Evolutionary conservation across 1,284 basidiomycete species (phyloP), one percentile per base, ranked within the genome.

Genomic region (Cystobasidium sp.): DNA sequence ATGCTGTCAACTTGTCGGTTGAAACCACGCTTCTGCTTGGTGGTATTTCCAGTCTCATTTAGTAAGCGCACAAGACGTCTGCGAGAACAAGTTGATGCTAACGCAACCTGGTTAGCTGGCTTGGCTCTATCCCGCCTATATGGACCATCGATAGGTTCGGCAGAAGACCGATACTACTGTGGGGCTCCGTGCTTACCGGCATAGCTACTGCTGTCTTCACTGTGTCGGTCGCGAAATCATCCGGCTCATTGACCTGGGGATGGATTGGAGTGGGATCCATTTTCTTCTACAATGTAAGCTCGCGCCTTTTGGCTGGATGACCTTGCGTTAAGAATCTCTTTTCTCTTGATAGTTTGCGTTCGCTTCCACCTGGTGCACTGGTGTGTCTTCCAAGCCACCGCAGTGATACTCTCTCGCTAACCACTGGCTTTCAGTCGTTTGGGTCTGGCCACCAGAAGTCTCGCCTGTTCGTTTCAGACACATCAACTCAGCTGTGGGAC

Each of bases 391-490:
- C 18, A 43, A 41, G n/a, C 6, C 14, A 43, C 55, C n/a, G 2
- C 31, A 7, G 39, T 41, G 31, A 31, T 31, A 31, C 56, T 41
- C 6, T 18, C 18, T 4, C 20, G n/a, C 56, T 59, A n/a, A 59
- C 31, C 9, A 41, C 4, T 49, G 1, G 10, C 18, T 22, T 59
- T 6, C 56, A 51, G 52, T 58, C 14, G 52, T 69, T 24, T 69
- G 68, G 68, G 68, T 69, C n/a, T 69, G 55, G 46, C 68, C 68
- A 5, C 68, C 68, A 1, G 68, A 69, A 43, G 55, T 69, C 12
- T 69, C 68, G 12, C 53, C 53, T n/a, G 55, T 58, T 31, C 68
- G 56, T 8, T 69, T 58, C 56, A 46, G 68, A n/a, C 68, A 69
- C 14, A 62, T 69, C 39, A 69, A 69, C 44, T 59, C 55, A 20